These are phyloP conservation scores for Mycena olivaceomarginata DNA, from an alignment of 768 basidiomycete genomes.

Conservation along the genomic window DNA sequence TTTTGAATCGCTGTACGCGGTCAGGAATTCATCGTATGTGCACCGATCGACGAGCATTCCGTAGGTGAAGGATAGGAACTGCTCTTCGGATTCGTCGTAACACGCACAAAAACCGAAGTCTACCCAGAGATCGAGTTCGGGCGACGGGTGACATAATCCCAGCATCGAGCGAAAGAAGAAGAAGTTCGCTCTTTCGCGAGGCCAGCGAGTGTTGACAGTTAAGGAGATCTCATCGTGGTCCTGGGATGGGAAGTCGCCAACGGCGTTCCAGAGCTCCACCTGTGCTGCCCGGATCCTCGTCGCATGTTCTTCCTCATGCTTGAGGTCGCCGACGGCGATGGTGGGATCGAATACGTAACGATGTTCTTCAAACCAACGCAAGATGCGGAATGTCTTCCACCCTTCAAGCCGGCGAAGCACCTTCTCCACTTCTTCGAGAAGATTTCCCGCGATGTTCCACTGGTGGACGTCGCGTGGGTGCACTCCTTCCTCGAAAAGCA, in stretches of 20 bases:
- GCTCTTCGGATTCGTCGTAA: conserved; percentile 34
- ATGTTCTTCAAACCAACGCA: too few species aligned
- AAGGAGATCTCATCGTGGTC: neutral
- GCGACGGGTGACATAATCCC: conserved; percentile 26
- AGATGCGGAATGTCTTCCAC: conserved; percentile 17
- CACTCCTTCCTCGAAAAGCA: conserved; percentile 38
- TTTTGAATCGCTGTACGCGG: conserved; percentile 48
- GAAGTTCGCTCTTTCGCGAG: conserved; percentile 2
- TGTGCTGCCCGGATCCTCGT: too few species aligned
- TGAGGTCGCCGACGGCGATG: too few species aligned
- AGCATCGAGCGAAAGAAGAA: conserved; percentile 23
- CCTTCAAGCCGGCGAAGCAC: conserved; percentile 28
- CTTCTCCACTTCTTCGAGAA: conserved; percentile 49
- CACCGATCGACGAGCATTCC: conserved; percentile 49
- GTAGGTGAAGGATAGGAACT: conserved; percentile 44
- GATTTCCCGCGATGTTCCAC: conserved; percentile 47
- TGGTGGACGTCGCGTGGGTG: conserved; percentile 44
- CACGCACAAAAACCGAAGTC: conserved; percentile 47
- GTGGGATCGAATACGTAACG: too few species aligned
- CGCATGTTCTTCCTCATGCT: neutral
- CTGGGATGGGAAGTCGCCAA: too few species aligned
- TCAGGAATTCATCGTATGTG: conserved; percentile 59
- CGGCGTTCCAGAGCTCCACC: too few species aligned
- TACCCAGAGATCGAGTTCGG: conserved; percentile 36
- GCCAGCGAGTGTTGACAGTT: conserved; percentile 1